These are phyloP conservation scores for Magnolia sinica DNA, from an alignment of 164 flowering plant species.

Conservation along the genomic window DNA sequence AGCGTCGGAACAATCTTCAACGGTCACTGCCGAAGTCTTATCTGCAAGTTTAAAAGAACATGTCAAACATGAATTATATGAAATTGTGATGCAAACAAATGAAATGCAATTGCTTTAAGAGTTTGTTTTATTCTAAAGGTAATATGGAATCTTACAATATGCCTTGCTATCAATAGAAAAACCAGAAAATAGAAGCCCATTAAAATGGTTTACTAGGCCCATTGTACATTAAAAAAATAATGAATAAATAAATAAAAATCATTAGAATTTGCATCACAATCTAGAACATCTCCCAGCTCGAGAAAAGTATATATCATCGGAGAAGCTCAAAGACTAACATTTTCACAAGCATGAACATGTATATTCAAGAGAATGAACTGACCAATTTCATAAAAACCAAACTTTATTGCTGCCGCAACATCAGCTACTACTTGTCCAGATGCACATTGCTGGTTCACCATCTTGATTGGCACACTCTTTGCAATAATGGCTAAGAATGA, in stretches of 20 bases:
- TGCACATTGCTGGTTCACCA: too few species aligned
- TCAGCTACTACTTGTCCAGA: too few species aligned
- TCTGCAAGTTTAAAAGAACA: too few species aligned
- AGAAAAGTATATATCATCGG: neutral
- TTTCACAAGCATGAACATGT: too few species aligned
- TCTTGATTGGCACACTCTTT: too few species aligned
- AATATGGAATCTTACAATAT: constrained; percentile 34
- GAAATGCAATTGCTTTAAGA: neutral
- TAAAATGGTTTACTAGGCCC: constrained; percentile 52
- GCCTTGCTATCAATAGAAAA: constrained; percentile 40
- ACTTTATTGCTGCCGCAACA: too few species aligned
- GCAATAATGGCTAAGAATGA: too few species aligned
- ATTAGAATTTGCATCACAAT: neutral
- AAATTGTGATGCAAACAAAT: neutral
- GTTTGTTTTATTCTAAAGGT: neutral
- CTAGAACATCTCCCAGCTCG: neutral
- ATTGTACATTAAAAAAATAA: constrained; percentile 22
- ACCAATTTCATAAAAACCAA: too few species aligned
- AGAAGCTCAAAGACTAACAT: too few species aligned
- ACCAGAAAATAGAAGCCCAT: constrained; percentile 44
- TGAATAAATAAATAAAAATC: neutral
- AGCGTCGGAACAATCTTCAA: too few species aligned
- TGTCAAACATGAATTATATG: neutral
- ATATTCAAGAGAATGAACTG: too few species aligned
- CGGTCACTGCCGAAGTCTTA: too few species aligned